Conservation (phyloP, 768 basidiomycete genomes). For the Termitomyces sp. region DNA sequence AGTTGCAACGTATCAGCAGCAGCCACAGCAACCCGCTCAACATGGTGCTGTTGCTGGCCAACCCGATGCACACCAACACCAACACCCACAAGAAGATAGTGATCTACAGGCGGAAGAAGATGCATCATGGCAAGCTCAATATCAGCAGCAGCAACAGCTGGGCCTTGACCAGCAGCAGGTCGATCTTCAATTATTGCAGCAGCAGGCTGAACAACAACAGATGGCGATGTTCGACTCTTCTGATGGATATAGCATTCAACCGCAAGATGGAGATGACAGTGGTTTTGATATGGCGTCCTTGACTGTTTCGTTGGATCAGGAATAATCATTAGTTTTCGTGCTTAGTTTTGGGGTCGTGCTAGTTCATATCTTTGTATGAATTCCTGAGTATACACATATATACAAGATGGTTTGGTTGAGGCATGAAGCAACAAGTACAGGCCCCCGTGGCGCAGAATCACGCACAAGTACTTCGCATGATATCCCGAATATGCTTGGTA, state of each 20-base stretch:
- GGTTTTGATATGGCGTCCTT: not conserved
- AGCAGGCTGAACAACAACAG: slow-evolving; percentile 1
- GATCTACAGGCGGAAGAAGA: slow-evolving; percentile 8
- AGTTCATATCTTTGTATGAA: too few relatives aligned
- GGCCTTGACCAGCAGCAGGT: slow-evolving; percentile 4
- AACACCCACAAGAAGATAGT: not conserved
- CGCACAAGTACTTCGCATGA: too few relatives aligned
- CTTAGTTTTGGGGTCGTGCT: too few relatives aligned
- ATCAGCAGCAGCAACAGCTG: slow-evolving; percentile 18
- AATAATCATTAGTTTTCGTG: too few relatives aligned
- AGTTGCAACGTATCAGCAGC: not conserved
- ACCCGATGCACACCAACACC: not conserved
- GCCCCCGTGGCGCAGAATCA: too few relatives aligned
- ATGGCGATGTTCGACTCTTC: not conserved
- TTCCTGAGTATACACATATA: too few relatives aligned
- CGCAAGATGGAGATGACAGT: not conserved
- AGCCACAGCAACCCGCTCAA: slow-evolving; percentile 8
- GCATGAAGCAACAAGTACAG: too few relatives aligned
- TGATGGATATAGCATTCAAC: not conserved
- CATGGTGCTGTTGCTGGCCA: not conserved
- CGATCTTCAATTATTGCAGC: slow-evolving; percentile 5
- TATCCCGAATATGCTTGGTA: too few relatives aligned
- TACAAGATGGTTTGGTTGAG: too few relatives aligned
- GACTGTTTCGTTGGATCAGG: not conserved
- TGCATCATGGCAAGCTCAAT: not conserved